Evolutionary conservation across 139 green algal species (phyloP).

Genomic region (Gonium pectorale): DNA sequence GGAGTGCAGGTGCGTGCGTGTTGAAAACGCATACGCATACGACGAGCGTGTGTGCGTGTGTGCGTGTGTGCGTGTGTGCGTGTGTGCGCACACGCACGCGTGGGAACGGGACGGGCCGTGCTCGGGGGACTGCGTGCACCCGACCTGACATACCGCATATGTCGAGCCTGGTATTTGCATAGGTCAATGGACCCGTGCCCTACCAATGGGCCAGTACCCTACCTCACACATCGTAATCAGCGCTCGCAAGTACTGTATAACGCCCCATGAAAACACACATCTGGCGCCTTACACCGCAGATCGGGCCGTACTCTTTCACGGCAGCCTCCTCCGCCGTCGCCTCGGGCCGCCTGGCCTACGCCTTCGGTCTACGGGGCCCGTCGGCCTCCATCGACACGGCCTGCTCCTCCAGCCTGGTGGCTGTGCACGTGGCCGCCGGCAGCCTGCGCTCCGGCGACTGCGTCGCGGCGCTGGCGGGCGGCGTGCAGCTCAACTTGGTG

Average conservation of each 20-base stretch:
- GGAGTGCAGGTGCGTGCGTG: conserved; percentile 49
- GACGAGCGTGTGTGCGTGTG: no score
- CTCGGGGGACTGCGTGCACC: no score
- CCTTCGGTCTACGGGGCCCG: conserved; percentile 73
- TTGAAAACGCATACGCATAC: no score
- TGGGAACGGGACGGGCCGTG: no score
- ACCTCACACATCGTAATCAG: no score
- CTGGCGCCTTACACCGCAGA: conserved; percentile 26
- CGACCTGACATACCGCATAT: no score
- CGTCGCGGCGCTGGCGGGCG: conserved; percentile 56
- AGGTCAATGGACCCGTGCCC: no score
- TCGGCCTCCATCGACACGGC: conserved; percentile 81
- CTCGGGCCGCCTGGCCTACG: conserved; percentile 73
- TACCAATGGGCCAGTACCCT: no score
- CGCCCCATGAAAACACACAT: no score
- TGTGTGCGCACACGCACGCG: no score
- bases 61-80: not conserved
- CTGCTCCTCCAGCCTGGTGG: conserved; percentile 86
- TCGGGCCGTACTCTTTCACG: conserved; percentile 67
- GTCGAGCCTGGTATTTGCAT: no score
- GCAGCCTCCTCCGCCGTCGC: conserved; percentile 66
- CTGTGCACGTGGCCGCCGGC: conserved; percentile 69
- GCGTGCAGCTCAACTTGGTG: conserved; percentile 63
- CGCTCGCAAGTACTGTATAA: no score
- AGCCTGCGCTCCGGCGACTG: conserved; percentile 51